Conservation (phyloP, 2,329 filamentous ascomycete genomes). For the Aspergillus calidoustus region DNA sequence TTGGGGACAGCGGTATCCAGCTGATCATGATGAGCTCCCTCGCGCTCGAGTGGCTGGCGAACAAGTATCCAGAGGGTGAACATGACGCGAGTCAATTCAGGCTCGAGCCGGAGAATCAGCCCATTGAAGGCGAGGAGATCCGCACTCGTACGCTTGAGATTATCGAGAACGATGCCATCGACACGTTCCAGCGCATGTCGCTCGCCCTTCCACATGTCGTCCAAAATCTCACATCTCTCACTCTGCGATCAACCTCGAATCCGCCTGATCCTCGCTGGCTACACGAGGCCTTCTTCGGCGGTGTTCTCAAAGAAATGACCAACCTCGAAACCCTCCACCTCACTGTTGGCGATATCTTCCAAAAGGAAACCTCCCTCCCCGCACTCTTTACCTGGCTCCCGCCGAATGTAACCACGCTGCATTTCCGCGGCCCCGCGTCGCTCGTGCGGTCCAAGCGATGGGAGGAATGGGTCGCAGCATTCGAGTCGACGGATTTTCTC, state of each 20-base stretch:
- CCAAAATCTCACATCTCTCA: constrained; percentile 22
- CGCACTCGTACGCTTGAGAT: constrained; percentile 30
- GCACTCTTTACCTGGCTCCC: constrained; percentile 27
- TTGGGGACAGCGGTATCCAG: constrained; percentile 21
- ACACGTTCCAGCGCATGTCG: constrained; percentile 28
- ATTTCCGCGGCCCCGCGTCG: constrained; percentile 30
- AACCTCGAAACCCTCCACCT: constrained; percentile 25
- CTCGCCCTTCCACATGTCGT: constrained; percentile 26
- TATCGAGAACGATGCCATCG: constrained; percentile 32
- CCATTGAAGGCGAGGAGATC: not conserved
- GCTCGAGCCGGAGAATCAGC: not conserved
- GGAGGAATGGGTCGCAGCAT: constrained; percentile 29
- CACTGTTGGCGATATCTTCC: constrained; percentile 29
- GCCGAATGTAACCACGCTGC: constrained; percentile 28
- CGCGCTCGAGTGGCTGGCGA: constrained; percentile 18
- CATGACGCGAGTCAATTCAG: not conserved
- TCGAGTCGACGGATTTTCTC: constrained; percentile 25
- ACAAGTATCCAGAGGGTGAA: constrained; percentile 16
- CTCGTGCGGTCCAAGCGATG: constrained; percentile 26
- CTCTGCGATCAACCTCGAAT: constrained; percentile 27
- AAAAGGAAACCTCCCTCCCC: constrained; percentile 20
- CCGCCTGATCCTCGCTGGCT: constrained; percentile 26
- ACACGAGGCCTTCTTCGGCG: constrained; percentile 18
- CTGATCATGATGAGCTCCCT: constrained; percentile 22
- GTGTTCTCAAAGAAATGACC: constrained; percentile 21